A percentile compares a stretch with the other conserved stretches of the same genome.
phyloP scores from a whole-genome alignment of 192 early-diverging fungal species.

The Coemansia sp. region DNA sequence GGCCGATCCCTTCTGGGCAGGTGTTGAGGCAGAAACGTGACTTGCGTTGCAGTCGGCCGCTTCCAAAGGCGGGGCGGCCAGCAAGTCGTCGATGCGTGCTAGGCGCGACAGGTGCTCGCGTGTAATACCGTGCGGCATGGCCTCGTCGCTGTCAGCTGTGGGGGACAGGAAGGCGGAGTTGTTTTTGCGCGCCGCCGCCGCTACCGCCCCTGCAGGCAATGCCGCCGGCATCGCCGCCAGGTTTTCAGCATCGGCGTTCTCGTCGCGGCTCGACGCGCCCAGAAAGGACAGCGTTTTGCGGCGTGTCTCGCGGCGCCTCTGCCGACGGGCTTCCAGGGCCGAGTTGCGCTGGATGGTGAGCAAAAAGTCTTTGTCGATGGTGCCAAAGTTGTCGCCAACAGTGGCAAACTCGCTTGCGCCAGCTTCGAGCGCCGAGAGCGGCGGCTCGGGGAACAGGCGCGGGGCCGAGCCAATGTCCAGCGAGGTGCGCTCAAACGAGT shows the following conservation, averaged over 20 bases:
- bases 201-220: no score
- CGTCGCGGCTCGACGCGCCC: conserved; percentile 1
- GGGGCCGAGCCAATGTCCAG: conserved; percentile 39
- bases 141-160: not conserved
- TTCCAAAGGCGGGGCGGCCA: no score
- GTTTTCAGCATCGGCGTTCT: not conserved
- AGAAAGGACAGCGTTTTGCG: conserved; percentile 44
- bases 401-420: not conserved
- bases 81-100: not conserved
- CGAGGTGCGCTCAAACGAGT: conserved; percentile 40
- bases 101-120: conserved; percentile 5
- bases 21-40: no score
- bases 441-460: conserved; percentile 32
- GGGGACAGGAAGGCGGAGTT: conserved; percentile 3
- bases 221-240: not conserved
- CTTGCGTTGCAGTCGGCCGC: no score
- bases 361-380: conserved; percentile 44
- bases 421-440: conserved; percentile 18
- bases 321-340: conserved; percentile 40
- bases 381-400: conserved; percentile 21
- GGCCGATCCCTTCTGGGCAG: no score
- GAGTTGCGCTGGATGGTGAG: conserved; percentile 48
- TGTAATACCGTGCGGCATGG: conserved; percentile 3
- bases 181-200: conserved; percentile 5
- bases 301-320: conserved; percentile 44